Evolutionary conservation across 1,284 basidiomycete species (phyloP), one percentile per base, ranked within the genome.

Genomic region (Austroboletus rostrupii): DNA sequence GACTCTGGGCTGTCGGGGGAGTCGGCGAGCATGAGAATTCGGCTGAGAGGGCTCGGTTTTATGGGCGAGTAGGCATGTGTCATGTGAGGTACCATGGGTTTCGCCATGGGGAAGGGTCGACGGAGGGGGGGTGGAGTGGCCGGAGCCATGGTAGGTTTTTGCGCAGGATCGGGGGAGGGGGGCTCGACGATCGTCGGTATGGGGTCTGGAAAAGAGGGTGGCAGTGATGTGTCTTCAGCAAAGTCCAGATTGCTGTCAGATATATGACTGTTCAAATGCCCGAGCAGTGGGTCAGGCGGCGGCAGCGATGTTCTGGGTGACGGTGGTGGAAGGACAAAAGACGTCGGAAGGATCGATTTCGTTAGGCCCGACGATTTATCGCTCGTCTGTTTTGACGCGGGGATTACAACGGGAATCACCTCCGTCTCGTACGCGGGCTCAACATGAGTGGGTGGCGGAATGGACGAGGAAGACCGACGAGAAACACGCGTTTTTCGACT

Each of bases 51-150:
- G 56, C 85, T 87, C 0, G 87, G 87, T 65, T 81, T 82, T 3
- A 73, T 81, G 28, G 87, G 87, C 0, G 87, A 89, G 57, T 90
- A 90, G 0, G 86, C 85, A 55, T 90, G 87, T 3, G 79, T 72
- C 83, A 88, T 87, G 48, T 75, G 79, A 49, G 73, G 66, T 1
- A 79, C 83, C 45, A 81, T 68, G 5, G 85, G 83, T 59, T 86
- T 88, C 4, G 85, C 85, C 42, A 83, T 69, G 0, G 84, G 85
- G 71, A 85, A 88, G 3, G 77, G 73, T 20, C 68, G 72, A 16
- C 61, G 64, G 3, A 46, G 38, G 4, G 62, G 53, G 2, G 66
- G 62, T 10, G 68, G 66, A 0, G 71, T 72, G 9, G 62, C 58
- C 21, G 57, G 62, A 36, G 50, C 56, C 38, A 20, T 17, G 28